A percentile compares a stretch with the other conserved stretches of the same genome.
Conservation (phyloP, 352 stramenopile species). For the Phytopythium helicoides region DNA sequence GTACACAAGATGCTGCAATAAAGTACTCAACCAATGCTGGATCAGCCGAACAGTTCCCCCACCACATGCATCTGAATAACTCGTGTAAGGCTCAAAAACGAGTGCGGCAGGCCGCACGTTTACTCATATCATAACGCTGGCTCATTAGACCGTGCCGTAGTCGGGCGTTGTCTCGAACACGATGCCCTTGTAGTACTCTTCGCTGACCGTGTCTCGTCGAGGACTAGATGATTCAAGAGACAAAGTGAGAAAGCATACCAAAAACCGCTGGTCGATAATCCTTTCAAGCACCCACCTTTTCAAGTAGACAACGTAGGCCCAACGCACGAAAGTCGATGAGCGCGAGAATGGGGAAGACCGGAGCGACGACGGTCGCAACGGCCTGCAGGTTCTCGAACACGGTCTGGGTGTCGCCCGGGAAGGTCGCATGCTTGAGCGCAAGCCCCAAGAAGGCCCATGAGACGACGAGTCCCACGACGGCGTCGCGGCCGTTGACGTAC, state of each 20-base stretch:
- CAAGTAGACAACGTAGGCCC: constrained; percentile 45
- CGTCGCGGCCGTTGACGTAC: constrained; percentile 48
- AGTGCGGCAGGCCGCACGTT: too few species aligned
- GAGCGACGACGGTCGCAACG: constrained; percentile 39
- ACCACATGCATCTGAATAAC: too few species aligned
- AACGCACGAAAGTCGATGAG: constrained; percentile 42
- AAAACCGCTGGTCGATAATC: too few species aligned
- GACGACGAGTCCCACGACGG: constrained; percentile 46
- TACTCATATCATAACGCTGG: not conserved
- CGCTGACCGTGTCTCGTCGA: constrained; percentile 16
- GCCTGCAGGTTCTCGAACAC: constrained; percentile 48
- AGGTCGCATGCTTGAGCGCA: constrained; percentile 31
- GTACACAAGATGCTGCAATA: too few species aligned
- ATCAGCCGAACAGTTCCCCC: too few species aligned
- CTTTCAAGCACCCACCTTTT: constrained; percentile 43
- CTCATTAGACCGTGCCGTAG: constrained; percentile 46
- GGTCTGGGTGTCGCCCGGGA: constrained; percentile 33
- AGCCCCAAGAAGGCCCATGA: constrained; percentile 44
- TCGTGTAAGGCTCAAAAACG: too few species aligned
- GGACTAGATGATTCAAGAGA: constrained; percentile 8
- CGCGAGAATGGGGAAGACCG: constrained; percentile 41
- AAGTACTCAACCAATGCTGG: too few species aligned
- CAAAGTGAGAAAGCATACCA: not conserved
- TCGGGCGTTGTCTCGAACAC: constrained; percentile 46
- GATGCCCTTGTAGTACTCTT: constrained; percentile 47